phyloP scores from a whole-genome alignment of 2,329 filamentous ascomycete genomes.

The Apiospora pterosperma region DNA sequence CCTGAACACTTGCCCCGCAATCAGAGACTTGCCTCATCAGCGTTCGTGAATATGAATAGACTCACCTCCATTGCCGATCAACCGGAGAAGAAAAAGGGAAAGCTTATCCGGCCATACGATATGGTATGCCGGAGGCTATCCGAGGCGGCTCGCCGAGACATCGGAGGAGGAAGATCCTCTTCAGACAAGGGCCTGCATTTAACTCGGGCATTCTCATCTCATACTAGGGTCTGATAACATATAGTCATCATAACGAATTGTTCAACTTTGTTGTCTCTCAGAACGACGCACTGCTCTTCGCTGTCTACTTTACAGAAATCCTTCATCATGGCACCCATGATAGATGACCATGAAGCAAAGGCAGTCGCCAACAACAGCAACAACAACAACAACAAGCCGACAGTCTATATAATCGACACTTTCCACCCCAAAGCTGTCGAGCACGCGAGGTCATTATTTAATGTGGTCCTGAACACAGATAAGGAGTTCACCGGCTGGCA shows the following conservation, averaged over 20 bases:
- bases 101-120: background rate
- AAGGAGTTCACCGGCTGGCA: constrained; percentile 35
- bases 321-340: background rate
- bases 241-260: background rate
- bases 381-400: constrained; percentile 29
- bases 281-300: background rate
- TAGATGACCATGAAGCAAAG: background rate
- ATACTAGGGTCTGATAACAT: background rate
- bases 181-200: background rate
- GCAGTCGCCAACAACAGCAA: constrained; percentile 14
- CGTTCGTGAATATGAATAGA: background rate
- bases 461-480: constrained; percentile 32
- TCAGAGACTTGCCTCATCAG: background rate
- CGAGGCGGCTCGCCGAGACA: background rate
- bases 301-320: background rate
- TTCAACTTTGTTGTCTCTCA: background rate
- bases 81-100: background rate
- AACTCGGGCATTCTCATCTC: background rate
- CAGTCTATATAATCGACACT: constrained; percentile 36
- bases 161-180: background rate
- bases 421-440: constrained; percentile 33
- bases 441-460: constrained; percentile 34
- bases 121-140: background rate
- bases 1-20: background rate
- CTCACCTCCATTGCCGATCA: background rate